phyloP scores from a whole-genome alignment of 2,329 filamentous ascomycete genomes.

The Ophiostoma quercus region DNA sequence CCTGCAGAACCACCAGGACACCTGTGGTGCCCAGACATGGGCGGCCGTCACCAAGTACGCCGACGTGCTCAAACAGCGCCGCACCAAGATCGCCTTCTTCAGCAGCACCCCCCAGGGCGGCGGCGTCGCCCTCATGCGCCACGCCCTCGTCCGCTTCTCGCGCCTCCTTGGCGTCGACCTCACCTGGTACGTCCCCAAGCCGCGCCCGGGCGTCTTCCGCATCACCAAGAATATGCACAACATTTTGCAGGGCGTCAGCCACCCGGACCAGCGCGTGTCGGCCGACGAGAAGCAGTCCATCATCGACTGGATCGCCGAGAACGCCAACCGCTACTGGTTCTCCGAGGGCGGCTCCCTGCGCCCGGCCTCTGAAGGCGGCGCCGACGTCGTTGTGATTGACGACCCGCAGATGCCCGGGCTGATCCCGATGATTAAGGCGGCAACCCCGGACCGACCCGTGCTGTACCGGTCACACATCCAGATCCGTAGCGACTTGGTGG shows the following conservation, averaged over 20 bases:
- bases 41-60: conserved; percentile 59
- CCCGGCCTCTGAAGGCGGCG: conserved; percentile 61
- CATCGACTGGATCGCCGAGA: conserved; percentile 66
- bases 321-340: conserved; percentile 71
- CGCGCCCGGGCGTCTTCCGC: conserved; percentile 71
- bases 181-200: conserved; percentile 77
- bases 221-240: conserved; percentile 87
- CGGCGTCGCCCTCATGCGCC: conserved; percentile 75
- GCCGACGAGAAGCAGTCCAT: conserved; percentile 58
- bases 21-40: conserved; percentile 60
- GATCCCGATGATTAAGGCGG: conserved; percentile 66
- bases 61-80: conserved; percentile 55
- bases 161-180: conserved; percentile 62
- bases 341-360: conserved; percentile 61
- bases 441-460: conserved; percentile 67
- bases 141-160: conserved; percentile 68
- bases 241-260: conserved; percentile 73
- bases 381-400: conserved; percentile 71
- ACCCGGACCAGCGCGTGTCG: conserved; percentile 59
- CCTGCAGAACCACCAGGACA: conserved; percentile 54
- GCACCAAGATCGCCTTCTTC: conserved; percentile 70
- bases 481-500: conserved; percentile 67
- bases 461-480: conserved; percentile 81
- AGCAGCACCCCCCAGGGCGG: conserved; percentile 77
- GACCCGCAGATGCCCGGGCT: conserved; percentile 80